Evolutionary conservation across 805 yeast species (phyloP).

Genomic region (Yarrowia divulgata): DNA sequence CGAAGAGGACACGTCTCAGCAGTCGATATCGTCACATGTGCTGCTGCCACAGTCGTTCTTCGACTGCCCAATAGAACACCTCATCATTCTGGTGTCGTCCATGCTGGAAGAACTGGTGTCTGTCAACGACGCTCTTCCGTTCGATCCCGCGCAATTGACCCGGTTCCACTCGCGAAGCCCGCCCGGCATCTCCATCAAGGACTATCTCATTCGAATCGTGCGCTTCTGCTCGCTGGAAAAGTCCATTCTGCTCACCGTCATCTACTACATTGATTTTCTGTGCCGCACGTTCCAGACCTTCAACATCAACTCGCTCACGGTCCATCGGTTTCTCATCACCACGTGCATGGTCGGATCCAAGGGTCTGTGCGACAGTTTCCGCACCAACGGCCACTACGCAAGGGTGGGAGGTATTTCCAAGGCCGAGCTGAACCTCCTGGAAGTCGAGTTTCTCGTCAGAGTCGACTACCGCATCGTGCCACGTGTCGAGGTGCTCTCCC

Average conservation of each 20-base stretch:
- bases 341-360: constrained; percentile 92
- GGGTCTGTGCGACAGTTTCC: constrained; percentile 91
- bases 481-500: constrained; percentile 46
- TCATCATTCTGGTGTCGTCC: constrained; percentile 74
- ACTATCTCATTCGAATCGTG: constrained; percentile 76
- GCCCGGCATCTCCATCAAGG: constrained; percentile 81
- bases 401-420: constrained; percentile 93
- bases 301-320: constrained; percentile 88
- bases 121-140: constrained; percentile 68
- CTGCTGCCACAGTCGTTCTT: constrained; percentile 62
- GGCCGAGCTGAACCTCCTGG: constrained; percentile 83
- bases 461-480: constrained; percentile 83
- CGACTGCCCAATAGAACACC: constrained; percentile 71
- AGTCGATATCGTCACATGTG: background rate
- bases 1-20: background rate
- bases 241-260: constrained; percentile 77
- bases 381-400: constrained; percentile 92
- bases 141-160: constrained; percentile 60
- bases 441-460: constrained; percentile 81
- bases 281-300: constrained; percentile 79
- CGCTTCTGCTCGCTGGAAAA: constrained; percentile 86
- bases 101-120: constrained; percentile 79
- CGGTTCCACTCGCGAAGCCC: constrained; percentile 94
- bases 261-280: constrained; percentile 89
- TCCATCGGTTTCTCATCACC: constrained; percentile 87